phyloP scores from a whole-genome alignment of 495 filamentous ascomycete species.

The Neurospora discreta region DNA sequence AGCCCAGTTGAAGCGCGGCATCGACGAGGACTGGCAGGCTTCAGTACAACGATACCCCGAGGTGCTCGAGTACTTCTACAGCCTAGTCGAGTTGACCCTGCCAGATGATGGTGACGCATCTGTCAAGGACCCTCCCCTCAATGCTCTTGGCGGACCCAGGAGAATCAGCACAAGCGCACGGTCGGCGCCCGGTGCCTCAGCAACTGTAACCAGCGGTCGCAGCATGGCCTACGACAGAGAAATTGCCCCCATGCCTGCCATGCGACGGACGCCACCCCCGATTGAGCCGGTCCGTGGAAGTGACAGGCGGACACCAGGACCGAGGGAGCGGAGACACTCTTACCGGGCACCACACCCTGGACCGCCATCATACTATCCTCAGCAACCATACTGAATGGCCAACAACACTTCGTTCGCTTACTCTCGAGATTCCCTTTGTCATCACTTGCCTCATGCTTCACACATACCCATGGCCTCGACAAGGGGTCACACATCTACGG shows the following conservation, averaged over 20 bases:
- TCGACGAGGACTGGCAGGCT: slow-evolving; percentile 63
- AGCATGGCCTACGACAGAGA: slow-evolving; percentile 22
- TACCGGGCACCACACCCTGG: slow-evolving; percentile 18
- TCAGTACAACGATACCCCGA: slow-evolving; percentile 61
- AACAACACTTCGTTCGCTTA: background rate
- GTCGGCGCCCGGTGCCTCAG: slow-evolving; percentile 13
- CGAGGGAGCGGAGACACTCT: slow-evolving; percentile 13
- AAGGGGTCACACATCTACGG: background rate
- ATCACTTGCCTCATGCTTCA: background rate
- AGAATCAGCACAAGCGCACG: slow-evolving; percentile 20
- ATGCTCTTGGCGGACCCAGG: slow-evolving; percentile 36
- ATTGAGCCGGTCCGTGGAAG: slow-evolving; percentile 16
- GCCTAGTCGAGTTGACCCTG: slow-evolving; percentile 48
- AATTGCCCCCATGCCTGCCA: background rate
- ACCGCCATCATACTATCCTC: slow-evolving; percentile 15
- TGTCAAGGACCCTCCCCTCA: slow-evolving; percentile 45
- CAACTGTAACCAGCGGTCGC: slow-evolving; percentile 24
- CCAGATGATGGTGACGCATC: slow-evolving; percentile 42
- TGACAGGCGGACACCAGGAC: slow-evolving; percentile 23
- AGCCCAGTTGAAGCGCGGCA: slow-evolving; percentile 50
- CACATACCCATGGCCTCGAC: background rate
- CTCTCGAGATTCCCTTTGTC: background rate
- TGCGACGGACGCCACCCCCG: slow-evolving; percentile 22
- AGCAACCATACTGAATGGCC: slow-evolving; percentile 1
- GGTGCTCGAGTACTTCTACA: slow-evolving; percentile 63